These are phyloP conservation scores for Globisporangium recalcitrans DNA, from an alignment of 352 stramenopile species.

Conservation along the genomic window DNA sequence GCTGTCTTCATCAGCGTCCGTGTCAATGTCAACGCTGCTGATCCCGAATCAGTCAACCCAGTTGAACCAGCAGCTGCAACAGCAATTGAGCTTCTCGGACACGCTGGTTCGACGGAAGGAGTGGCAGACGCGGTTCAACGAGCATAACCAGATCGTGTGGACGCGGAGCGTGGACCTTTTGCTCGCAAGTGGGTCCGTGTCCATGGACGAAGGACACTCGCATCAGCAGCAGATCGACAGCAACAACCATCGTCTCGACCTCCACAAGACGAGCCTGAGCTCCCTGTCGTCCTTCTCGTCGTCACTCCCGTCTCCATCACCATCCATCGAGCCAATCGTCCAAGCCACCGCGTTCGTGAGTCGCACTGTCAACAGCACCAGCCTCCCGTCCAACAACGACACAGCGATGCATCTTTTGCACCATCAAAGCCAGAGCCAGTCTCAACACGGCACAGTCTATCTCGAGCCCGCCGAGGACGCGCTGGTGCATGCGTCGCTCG, in stretches of 20 bases:
- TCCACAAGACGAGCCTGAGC: conserved; percentile 10
- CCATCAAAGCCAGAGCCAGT: conserved; percentile 8
- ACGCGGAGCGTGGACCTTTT: conserved; percentile 6
- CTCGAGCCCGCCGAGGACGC: conserved; percentile 26
- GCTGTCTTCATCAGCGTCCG: background rate
- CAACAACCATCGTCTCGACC: background rate
- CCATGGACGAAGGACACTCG: background rate
- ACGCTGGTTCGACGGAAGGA: conserved; percentile 31
- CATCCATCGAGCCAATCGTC: conserved; percentile 22
- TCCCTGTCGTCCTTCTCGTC: conserved; percentile 13
- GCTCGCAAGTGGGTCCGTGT: background rate
- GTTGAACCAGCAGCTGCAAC: background rate
- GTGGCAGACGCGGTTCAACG: conserved; percentile 26
- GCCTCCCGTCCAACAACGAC: background rate
- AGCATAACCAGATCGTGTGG: conserved; percentile 33
- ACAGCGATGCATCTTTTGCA: background rate
- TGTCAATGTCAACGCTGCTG: background rate
- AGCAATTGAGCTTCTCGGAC: conserved; percentile 10
- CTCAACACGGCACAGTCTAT: conserved; percentile 19
- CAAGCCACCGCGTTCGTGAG: conserved; percentile 37
- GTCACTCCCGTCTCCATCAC: background rate
- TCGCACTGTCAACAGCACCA: conserved; percentile 15
- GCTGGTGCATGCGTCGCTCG: conserved; percentile 26
- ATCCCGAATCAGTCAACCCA: background rate
- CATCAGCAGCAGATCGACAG: background rate